A percentile compares a stretch with the other conserved stretches of the same genome.
Evolutionary conservation across 192 early-diverging fungal species (phyloP).

Genomic region (Piromyces sp.): DNA sequence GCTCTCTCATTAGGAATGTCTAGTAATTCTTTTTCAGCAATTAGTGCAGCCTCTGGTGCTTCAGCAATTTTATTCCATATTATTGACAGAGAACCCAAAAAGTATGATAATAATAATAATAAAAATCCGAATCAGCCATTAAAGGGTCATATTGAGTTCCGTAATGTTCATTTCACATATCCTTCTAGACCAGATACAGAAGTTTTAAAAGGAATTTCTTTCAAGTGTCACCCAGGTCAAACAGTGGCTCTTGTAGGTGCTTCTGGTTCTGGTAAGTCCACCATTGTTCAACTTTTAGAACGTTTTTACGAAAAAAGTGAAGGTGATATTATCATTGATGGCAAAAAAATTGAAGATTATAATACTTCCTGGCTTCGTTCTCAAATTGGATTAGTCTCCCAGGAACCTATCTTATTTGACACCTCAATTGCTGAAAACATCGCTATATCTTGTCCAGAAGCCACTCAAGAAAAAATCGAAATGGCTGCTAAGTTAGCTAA

Average conservation of each 20-base stretch:
- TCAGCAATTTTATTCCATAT: constrained; percentile 61
- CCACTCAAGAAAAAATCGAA: constrained; percentile 17
- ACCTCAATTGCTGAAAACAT: constrained; percentile 22
- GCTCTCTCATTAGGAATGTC: constrained; percentile 49
- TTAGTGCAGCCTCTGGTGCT: constrained; percentile 64
- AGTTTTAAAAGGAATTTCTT: constrained; percentile 51
- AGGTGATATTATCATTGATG: constrained; percentile 54
- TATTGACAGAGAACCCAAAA: constrained; percentile 64
- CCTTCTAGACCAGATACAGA: constrained; percentile 65
- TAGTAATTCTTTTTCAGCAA: constrained; percentile 23
- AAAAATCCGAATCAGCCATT: constrained; percentile 6
- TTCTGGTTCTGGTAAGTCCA: constrained; percentile 78
- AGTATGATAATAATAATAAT: no score
- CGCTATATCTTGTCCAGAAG: constrained; percentile 19
- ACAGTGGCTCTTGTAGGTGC: constrained; percentile 76
- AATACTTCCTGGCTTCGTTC: constrained; percentile 54
- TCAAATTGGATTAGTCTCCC: constrained; percentile 2
- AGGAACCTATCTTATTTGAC: constrained; percentile 6
- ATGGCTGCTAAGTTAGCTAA: constrained; percentile 26
- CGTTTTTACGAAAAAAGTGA: constrained; percentile 56
- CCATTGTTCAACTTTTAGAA: constrained; percentile 63
- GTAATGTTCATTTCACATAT: constrained; percentile 61
- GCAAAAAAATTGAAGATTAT: constrained; percentile 47
- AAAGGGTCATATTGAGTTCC: constrained; percentile 53
- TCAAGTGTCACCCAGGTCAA: constrained; percentile 43